phyloP scores from a whole-genome alignment of 2,329 filamentous ascomycete genomes.

The Exophiala mesophila region DNA sequence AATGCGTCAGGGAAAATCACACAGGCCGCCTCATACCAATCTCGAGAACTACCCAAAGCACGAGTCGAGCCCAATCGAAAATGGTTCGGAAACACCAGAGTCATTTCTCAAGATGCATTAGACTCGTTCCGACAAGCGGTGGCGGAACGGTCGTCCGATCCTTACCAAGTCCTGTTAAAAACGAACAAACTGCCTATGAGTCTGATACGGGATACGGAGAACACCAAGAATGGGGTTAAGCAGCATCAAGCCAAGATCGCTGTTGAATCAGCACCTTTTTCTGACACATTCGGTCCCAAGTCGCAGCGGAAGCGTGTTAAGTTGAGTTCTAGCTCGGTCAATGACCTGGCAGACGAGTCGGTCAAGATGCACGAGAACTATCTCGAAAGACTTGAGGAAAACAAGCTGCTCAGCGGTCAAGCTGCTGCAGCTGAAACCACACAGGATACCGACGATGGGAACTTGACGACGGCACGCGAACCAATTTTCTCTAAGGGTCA shows the following conservation, averaged over 20 bases:
- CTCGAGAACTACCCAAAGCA: conserved; percentile 71
- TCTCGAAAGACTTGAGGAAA: conserved; percentile 73
- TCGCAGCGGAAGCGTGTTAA: conserved; percentile 89
- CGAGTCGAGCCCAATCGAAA: conserved; percentile 93
- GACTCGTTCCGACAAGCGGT: conserved; percentile 86
- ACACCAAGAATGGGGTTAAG: conserved; percentile 72
- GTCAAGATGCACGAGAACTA: conserved; percentile 78
- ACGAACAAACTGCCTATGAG: conserved; percentile 96
- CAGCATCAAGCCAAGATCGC: conserved; percentile 92
- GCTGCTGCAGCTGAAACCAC: conserved; percentile 46
- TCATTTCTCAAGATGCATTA: conserved; percentile 84
- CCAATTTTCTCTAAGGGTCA: conserved; percentile 93
- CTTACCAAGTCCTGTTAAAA: conserved; percentile 91
- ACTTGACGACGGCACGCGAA: conserved; percentile 63
- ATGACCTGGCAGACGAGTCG: conserved; percentile 74
- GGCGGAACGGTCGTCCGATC: conserved; percentile 81
- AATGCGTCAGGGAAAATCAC: conserved; percentile 81
- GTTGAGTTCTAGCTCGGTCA: conserved; percentile 73
- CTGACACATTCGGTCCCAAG: conserved; percentile 88
- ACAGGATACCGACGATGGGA: conserved; percentile 41
- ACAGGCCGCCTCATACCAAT: conserved; percentile 79
- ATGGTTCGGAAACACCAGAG: conserved; percentile 94
- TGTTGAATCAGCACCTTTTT: conserved; percentile 79
- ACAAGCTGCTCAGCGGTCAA: conserved; percentile 67
- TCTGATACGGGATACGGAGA: conserved; percentile 73